Percentiles rank a stretch among this genome's conserved stretches.
Evolutionary conservation across 139 green algal genomes (phyloP).

Genomic region (Chlorella sp.): DNA sequence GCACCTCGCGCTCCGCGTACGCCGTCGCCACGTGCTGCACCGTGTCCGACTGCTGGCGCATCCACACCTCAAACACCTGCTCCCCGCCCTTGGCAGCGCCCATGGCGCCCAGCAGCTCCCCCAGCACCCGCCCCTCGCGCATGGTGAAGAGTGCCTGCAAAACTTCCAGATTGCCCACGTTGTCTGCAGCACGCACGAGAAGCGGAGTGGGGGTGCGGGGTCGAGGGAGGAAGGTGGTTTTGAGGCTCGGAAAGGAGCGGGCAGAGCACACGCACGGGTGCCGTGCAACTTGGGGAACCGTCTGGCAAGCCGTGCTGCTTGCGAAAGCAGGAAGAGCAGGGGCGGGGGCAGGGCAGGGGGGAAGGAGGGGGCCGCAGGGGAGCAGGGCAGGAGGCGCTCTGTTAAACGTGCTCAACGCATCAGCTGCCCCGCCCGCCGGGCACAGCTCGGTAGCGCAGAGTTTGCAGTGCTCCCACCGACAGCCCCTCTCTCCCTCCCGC

Average conservation of each 20-base stretch:
- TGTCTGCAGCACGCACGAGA: neutral
- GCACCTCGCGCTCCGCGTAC: slow-evolving; percentile 84
- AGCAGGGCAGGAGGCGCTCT: neutral
- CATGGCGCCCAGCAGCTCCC: slow-evolving; percentile 66
- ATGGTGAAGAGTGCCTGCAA: slow-evolving; percentile 54
- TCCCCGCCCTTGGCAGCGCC: neutral
- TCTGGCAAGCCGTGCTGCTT: too few relatives aligned
- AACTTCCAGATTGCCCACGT: slow-evolving; percentile 39
- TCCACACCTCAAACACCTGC: slow-evolving; percentile 87
- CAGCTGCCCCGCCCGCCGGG: too few relatives aligned
- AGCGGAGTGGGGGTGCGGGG: neutral
- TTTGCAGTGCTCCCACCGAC: too few relatives aligned
- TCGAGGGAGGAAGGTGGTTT: neutral
- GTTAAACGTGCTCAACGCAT: too few relatives aligned
- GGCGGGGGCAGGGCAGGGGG: too few relatives aligned
- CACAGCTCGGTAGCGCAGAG: too few relatives aligned
- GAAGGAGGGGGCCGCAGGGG: too few relatives aligned
- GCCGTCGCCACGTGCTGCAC: slow-evolving; percentile 73
- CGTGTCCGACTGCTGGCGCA: slow-evolving; percentile 84
- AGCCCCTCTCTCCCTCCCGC: too few relatives aligned
- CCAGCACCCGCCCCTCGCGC: slow-evolving; percentile 72
- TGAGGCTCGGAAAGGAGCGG: neutral
- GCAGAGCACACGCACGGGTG: neutral
- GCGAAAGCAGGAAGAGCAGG: neutral
- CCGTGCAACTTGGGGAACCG: too few relatives aligned